Percentiles rank a stretch among this genome's conserved stretches.
phyloP scores from a whole-genome alignment of 1,139 yeast genomes.

The Saccharomyces hybrid region DNA sequence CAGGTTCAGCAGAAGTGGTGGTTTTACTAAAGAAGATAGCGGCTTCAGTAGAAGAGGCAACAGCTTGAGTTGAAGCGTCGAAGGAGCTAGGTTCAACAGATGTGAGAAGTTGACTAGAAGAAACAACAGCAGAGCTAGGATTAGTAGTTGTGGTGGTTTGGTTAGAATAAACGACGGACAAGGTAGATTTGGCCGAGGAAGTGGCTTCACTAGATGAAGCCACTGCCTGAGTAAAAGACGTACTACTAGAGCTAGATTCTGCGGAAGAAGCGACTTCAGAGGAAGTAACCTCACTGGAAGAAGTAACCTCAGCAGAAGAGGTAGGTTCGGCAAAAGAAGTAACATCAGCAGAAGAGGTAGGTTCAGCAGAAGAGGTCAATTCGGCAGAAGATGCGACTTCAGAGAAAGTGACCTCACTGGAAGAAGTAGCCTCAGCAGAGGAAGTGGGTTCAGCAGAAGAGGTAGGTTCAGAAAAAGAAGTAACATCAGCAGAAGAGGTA shows the following conservation, averaged over 20 bases:
- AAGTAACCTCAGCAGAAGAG: background rate
- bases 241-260: constrained; percentile 6
- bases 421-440: constrained; percentile 6
- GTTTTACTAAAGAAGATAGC: background rate
- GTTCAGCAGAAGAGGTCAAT: constrained; percentile 2
- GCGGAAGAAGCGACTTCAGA: constrained; percentile 2
- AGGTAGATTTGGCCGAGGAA: background rate
- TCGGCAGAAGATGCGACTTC: no score
- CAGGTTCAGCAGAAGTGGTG: no score
- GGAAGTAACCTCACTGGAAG: background rate
- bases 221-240: background rate
- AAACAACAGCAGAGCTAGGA: no score
- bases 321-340: constrained; percentile 3
- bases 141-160: background rate
- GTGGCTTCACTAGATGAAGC: background rate
- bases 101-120: no score
- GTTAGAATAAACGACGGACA: background rate
- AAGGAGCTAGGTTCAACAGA: no score
- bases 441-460: constrained; percentile 9
- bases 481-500: background rate
- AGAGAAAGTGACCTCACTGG: constrained; percentile 28
- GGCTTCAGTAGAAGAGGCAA: constrained; percentile 8
- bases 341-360: background rate
- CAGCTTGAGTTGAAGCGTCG: background rate
- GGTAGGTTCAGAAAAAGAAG: constrained; percentile 1